phyloP scores from a whole-genome alignment of 176 grass and related monocot genomes.

The Dactylis glomerata region DNA sequence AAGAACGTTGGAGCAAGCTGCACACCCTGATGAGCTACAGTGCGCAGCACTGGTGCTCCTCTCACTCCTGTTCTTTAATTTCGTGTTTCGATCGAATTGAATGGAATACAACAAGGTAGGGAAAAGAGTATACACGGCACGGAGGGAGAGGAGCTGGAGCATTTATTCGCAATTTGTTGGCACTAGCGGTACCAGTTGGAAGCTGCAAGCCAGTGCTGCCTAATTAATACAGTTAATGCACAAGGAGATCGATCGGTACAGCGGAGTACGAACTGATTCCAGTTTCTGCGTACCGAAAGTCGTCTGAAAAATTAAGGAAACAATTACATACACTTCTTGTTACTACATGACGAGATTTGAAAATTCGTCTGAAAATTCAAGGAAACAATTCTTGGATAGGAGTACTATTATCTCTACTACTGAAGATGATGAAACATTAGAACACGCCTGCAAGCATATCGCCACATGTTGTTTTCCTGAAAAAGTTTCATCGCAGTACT shows the following conservation, averaged over 20 bases:
- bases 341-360: no score
- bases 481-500: no score
- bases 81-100: constrained; percentile 23
- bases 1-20: constrained; percentile 26
- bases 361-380: no score
- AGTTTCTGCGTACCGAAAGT: not conserved
- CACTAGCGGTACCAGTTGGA: constrained; percentile 13
- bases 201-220: constrained; percentile 9
- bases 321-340: not conserved
- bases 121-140: not conserved
- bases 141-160: constrained; percentile 47
- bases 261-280: not conserved
- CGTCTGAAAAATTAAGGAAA: not conserved
- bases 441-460: not conserved
- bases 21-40: constrained; percentile 20
- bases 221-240: constrained; percentile 21
- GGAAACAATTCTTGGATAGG: no score
- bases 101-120: constrained; percentile 2
- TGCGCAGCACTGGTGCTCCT: not conserved
- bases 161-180: constrained; percentile 39
- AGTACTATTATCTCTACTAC: no score
- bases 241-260: not conserved
- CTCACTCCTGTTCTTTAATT: not conserved
- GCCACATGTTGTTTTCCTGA: not conserved
- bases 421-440: not conserved